Base-by-base conservation (phyloP, 164 flowering plant genomes). In the Chimonanthus salicifolius region DNA sequence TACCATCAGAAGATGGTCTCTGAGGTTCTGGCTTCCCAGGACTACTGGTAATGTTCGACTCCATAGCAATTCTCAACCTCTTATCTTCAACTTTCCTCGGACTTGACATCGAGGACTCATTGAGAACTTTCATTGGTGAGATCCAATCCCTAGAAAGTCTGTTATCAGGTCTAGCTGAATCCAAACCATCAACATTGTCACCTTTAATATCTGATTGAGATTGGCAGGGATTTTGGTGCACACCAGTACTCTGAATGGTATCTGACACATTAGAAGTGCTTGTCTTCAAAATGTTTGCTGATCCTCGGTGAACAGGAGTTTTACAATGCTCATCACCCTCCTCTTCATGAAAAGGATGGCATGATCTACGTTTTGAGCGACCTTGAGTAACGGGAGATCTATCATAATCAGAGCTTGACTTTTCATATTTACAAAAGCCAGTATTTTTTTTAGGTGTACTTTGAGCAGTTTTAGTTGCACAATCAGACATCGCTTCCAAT, bases 251-350 rank as follows among this genome's bases (percentile, higher is more conserved):
- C 68, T 77, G 82, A n/a, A 67, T 49, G 33, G 74, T 60, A 82
- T 81, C 85, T 21, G 78, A 54, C 49, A 70, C 72, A 74, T 58
- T 21, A 46, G 77, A 68, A 76, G 76, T 7, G 62, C 62, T 74
- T 50, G 75, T 58, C 76, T 68, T 84, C 21, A 71, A 45, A 71
- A 69, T 80, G 49, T 10, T 78, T 11, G 82, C 47, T 76, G 81
- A 71, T 71, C 86, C 88, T 71, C 84, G 88, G 85, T 88, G 89
- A 75, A 90, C 84, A 5, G 96, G 97, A 78, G 91, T 88, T 75
- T 81, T 89, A 70, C 88, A 86, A 60, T 81, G 78, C 33, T 85
- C 90, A 33, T 86, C 83, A 7, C 82, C 90, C 78, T 71, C 47
- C 47, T 88, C 90, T 21, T 87, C 97, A 74, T 81, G 92, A 84